These are phyloP conservation scores for Penicillium daleae DNA, from an alignment of 495 filamentous ascomycete species.

Conservation along the genomic window DNA sequence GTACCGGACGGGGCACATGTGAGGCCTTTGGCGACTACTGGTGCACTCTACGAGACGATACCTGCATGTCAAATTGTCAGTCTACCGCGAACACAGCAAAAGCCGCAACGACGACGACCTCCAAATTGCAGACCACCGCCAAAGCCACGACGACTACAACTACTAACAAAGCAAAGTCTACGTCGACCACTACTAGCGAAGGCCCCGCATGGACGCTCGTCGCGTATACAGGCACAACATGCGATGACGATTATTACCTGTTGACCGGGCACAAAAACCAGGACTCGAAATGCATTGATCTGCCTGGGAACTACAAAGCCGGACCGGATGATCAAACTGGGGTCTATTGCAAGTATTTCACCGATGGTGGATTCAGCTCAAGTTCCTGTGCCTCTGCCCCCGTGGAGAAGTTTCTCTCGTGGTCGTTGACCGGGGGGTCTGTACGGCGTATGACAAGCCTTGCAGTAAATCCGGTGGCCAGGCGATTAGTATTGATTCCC, in stretches of 20 bases:
- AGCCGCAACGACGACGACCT: neutral
- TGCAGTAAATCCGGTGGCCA: slow-evolving; percentile 1
- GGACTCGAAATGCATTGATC: slow-evolving; percentile 6
- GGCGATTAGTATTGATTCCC: neutral
- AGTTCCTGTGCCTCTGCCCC: neutral
- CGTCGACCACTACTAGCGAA: neutral
- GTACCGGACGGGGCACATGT: neutral
- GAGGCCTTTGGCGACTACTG: neutral
- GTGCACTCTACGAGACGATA: neutral
- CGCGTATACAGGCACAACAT: slow-evolving; percentile 1
- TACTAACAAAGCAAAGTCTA: neutral
- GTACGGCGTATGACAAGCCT: neutral
- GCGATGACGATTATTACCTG: slow-evolving; percentile 12
- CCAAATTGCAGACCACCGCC: neutral
- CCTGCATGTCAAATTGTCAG: slow-evolving; percentile 3
- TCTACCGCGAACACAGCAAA: neutral
- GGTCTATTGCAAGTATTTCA: slow-evolving; percentile 6
- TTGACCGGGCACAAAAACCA: slow-evolving; percentile 1
- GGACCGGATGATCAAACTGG: neutral
- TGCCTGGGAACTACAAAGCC: slow-evolving; percentile 1
- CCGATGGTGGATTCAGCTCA: slow-evolving; percentile 10
- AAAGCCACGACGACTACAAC: neutral
- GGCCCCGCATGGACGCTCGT: slow-evolving; percentile 7
- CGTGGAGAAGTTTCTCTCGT: neutral
- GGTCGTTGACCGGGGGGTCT: slow-evolving; percentile 1